Evolutionary conservation across 2,329 filamentous ascomycete species (phyloP), one percentile per base, ranked within the genome.

Genomic region (Microsporum canis): DNA sequence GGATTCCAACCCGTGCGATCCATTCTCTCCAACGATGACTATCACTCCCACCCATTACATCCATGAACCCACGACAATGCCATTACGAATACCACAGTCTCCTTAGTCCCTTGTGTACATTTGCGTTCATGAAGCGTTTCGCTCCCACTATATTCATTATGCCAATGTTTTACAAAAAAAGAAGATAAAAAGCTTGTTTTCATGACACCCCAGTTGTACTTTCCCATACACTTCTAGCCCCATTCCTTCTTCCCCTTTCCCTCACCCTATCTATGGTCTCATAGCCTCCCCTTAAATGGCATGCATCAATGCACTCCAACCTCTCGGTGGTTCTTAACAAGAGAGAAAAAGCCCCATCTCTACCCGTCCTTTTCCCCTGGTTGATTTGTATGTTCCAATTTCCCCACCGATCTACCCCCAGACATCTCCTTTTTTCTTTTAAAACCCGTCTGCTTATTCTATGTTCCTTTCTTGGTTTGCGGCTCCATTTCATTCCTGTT

Each of bases 401-500:
- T 63, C 58, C 17, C 43, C 29, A n/a, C 59, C 43, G 29, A 53
- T 59, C 27, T 59, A 57, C 38, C 55, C 33, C 8, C 23, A 34
- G 17, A 38, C 55, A 27, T 57, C 49, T 29, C 49, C 49, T 3
- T 43, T 14, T 43, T 43, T 43, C 23, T 47, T 47, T 47, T 17
- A 43, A 43, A 14, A 51, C 23, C 49, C 29, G 45, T 56, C 51
- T 60, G 61, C 60, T 61, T 57, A 57, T 63, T 61, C 55, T 53
- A 63, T 51, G 58, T 60, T 59, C 60, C 56, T 59, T 57, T 38
- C 34, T 39, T 27, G 33, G 34, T 8, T 17, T 57, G 14, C 49
- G 5, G 55, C 23, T 41, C 39, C 56, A 41, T 5, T 39, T 57
- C 56, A 23, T 60, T 29, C 14, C 23, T 49, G 33, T 27, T 38